Evolutionary conservation across 768 basidiomycete genomes (phyloP), one percentile per base, ranked within the genome.

Genomic region (Tulasnella sp.): DNA sequence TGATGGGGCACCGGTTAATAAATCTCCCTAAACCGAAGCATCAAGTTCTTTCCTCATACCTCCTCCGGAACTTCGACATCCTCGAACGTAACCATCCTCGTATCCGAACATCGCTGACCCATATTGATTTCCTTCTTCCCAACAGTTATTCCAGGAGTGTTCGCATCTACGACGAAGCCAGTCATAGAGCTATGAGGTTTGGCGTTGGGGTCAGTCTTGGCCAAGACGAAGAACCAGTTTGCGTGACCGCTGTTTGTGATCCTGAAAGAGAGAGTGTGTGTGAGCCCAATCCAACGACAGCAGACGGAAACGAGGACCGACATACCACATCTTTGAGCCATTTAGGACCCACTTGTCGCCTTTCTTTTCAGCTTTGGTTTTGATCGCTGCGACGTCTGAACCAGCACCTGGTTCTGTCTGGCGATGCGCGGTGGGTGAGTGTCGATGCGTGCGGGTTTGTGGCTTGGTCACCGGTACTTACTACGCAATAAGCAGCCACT

Each of bases 201-300:
- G 3, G 81, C 83, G 2, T 71, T 39, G 1, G 81, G 67, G 74
- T 85, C 83, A 19, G 82, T 84, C 14, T 81, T 81, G 25, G 84
- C 84, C 29, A 85, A 80, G 7, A 85, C 83, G 72, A 83, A 84
- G 81, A 82, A 83, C 83, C 84, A 84, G 79, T 84, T 82, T 38
- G 82, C 82, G 67, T 83, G 80, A 36, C 82, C 83, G 31, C 81
- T 83, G 77, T 83, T 83, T 7, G 84, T 83, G 68, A 82, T 84
- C 75, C 75, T 76, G 40, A 68, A 67, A 64, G 80, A 79, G 79
- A 78, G 79, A 80, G 80, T 78, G 71, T 45, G 69, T 64, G n/a
- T 11, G 15, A 40, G 22, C 9, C 1, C 37, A 15, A 12, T 37
- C 68, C 38, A 39, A 1, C 22, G 31, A 0, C 6, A n/a, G 15